These are phyloP conservation scores for Leptoxyphium fumago DNA, from an alignment of 2,329 filamentous ascomycete species.

Conservation along the genomic window DNA sequence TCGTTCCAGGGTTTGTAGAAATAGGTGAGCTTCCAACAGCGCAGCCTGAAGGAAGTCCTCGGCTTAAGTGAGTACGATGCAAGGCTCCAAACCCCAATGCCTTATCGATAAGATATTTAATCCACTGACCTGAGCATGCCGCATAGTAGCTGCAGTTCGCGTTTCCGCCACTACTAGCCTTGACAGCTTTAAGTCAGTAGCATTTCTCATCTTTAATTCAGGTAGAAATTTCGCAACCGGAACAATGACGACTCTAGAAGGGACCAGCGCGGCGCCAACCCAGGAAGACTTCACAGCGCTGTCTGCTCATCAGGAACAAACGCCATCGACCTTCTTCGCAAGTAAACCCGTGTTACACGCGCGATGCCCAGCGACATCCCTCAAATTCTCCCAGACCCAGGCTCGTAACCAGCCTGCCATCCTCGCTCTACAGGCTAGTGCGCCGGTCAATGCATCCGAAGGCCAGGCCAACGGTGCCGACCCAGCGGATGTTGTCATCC, in stretches of 20 bases:
- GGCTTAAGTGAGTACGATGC: too few species aligned
- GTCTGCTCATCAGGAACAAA: conserved; percentile 55
- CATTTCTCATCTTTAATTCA: too few species aligned
- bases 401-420: conserved; percentile 33
- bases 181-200: too few species aligned
- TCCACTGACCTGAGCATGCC: too few species aligned
- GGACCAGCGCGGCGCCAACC: conserved; percentile 43
- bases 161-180: too few species aligned
- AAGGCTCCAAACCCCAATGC: too few species aligned
- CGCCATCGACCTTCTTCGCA: conserved; percentile 56
- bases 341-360: conserved; percentile 58
- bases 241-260: conserved; percentile 19
- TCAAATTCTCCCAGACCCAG: conserved; percentile 43
- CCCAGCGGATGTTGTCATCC: conserved; percentile 4
- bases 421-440: conserved; percentile 34
- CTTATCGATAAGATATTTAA: too few species aligned
- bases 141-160: too few species aligned
- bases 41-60: too few species aligned
- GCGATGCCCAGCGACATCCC: conserved; percentile 40
- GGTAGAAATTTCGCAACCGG: too few species aligned
- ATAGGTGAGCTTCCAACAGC: too few species aligned
- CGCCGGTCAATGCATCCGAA: conserved; percentile 4
- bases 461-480: background rate
- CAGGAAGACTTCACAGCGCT: conserved; percentile 48
- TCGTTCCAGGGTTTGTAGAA: too few species aligned